These are phyloP conservation scores for Cyphellophora attinorum DNA, from an alignment of 2,329 filamentous ascomycete genomes.

Conservation along the genomic window DNA sequence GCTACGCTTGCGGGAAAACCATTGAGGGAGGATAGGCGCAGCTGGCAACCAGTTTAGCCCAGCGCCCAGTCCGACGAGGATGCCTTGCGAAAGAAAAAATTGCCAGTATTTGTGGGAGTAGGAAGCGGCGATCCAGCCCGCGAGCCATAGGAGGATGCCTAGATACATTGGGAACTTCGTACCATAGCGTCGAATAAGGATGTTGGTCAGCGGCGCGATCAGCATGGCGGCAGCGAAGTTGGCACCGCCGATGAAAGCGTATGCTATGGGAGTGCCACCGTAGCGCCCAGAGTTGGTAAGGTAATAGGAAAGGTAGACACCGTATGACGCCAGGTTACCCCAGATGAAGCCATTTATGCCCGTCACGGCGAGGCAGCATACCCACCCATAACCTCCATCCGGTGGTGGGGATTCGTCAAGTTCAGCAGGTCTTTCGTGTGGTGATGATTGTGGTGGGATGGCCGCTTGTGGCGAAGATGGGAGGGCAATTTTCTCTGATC, in stretches of 20 bases:
- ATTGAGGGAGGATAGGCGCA: constrained; percentile 20
- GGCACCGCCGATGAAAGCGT: constrained; percentile 23
- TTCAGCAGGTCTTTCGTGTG: too few relatives aligned
- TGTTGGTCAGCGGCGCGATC: constrained; percentile 21
- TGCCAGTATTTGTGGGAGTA: constrained; percentile 19
- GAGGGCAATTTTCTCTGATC: too few relatives aligned
- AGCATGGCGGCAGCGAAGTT: constrained; percentile 21
- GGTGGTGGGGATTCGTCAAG: too few relatives aligned
- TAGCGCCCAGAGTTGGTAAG: constrained; percentile 23
- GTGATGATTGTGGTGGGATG: too few relatives aligned
- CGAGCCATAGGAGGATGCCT: constrained; percentile 14
- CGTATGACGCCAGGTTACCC: constrained; percentile 19
- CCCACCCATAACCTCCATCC: constrained; percentile 27
- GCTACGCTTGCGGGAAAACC: constrained; percentile 23
- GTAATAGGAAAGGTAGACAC: constrained; percentile 32
- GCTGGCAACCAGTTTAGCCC: constrained; percentile 20
- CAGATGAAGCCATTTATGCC: constrained; percentile 25
- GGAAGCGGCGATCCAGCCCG: constrained; percentile 20
- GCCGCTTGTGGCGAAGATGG: too few relatives aligned
- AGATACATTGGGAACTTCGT: constrained; percentile 18
- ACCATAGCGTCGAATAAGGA: constrained; percentile 15
- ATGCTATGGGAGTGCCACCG: constrained; percentile 19
- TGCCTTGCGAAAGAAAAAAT: constrained; percentile 20
- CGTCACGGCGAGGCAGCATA: constrained; percentile 19
- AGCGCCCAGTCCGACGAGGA: constrained; percentile 21